These are phyloP conservation scores for Fusarium falciforme DNA, from an alignment of 2,329 filamentous ascomycete species.

Conservation along the genomic window DNA sequence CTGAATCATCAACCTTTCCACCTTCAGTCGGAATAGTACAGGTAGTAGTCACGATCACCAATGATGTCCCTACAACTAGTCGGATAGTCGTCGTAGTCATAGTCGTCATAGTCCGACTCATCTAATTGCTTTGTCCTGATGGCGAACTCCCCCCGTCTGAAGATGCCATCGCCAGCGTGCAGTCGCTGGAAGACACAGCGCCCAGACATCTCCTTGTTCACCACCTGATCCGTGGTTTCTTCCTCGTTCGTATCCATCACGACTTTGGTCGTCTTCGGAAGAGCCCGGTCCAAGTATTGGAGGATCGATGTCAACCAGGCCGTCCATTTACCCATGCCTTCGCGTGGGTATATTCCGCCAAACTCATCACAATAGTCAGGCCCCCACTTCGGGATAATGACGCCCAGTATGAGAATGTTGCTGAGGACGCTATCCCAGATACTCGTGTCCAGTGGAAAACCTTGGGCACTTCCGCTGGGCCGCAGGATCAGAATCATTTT, in stretches of 20 bases:
- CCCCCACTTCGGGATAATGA: not conserved
- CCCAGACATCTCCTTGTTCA: not conserved
- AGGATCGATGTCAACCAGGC: not conserved
- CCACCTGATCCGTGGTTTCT: not conserved
- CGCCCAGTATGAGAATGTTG: not conserved
- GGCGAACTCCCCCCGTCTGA: not conserved
- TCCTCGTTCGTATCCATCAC: not conserved
- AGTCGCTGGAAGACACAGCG: not conserved
- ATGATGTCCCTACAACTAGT: not conserved
- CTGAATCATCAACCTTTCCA: not conserved
- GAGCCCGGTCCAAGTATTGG: not conserved
- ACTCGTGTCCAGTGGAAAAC: no score
- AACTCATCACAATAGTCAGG: no score
- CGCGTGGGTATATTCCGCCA: no score
- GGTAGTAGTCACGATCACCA: not conserved
- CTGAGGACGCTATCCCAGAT: not conserved
- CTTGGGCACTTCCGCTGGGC: no score
- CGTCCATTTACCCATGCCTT: not conserved
- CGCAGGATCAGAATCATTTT: no score
- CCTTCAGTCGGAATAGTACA: not conserved
- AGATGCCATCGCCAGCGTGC: not conserved
- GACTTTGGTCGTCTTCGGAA: not conserved
- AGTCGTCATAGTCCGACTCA: not conserved
- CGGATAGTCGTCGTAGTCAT: not conserved
- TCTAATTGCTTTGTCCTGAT: no score